Evolutionary conservation across 768 basidiomycete species (phyloP).

Genomic region (Mycena latifolia): DNA sequence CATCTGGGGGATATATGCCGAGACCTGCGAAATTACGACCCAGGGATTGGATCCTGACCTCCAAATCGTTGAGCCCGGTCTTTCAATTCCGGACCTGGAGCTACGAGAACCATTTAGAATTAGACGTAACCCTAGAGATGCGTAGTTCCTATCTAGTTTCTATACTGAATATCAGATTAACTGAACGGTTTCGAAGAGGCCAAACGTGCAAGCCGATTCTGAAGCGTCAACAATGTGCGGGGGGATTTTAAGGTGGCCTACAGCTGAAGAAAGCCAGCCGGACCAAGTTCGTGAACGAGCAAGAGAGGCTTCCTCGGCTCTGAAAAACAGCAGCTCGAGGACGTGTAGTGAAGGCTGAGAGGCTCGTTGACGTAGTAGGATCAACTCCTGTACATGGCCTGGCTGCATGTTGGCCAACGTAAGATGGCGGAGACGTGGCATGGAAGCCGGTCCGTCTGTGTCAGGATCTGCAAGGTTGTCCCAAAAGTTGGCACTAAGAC

Average conservation of each 20-base stretch:
- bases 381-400: not conserved
- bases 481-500: not conserved
- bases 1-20: not conserved
- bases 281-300: not conserved
- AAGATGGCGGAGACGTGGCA: not conserved
- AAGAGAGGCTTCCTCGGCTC: not conserved
- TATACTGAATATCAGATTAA: too few species aligned
- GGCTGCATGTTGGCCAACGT: not conserved
- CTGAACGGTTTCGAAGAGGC: not conserved
- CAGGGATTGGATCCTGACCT: not conserved
- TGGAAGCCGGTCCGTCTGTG: not conserved
- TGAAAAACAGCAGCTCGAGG: not conserved
- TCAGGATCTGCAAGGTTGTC: not conserved
- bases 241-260: not conserved
- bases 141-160: not conserved
- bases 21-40: not conserved
- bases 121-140: too few species aligned
- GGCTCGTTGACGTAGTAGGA: not conserved
- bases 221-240: not conserved
- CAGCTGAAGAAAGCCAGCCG: not conserved
- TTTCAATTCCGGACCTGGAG: not conserved
- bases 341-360: not conserved
- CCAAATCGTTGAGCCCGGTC: not conserved
- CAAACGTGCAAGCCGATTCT: not conserved
- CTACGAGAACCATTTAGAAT: not conserved